These are phyloP conservation scores for Pseudovirgaria hyperparasitica DNA, from an alignment of 2,329 filamentous ascomycete genomes.

Conservation along the genomic window DNA sequence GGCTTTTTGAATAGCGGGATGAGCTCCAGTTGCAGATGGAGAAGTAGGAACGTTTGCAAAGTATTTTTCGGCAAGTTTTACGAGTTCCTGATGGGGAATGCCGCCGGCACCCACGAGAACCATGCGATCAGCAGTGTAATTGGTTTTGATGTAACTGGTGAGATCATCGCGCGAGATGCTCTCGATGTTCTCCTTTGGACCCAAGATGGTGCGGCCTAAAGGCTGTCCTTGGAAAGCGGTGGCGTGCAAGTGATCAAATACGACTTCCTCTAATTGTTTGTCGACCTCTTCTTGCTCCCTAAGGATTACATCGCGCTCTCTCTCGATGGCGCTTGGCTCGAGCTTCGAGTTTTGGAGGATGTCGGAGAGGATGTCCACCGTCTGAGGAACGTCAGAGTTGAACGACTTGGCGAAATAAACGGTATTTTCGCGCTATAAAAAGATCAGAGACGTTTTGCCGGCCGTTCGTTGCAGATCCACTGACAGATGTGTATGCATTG, in stretches of 20 bases:
- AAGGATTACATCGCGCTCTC: conserved; percentile 96
- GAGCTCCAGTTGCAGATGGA: conserved; percentile 56
- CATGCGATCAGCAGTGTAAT: conserved; percentile 99
- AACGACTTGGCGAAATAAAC: conserved; percentile 99
- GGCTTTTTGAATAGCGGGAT: conserved; percentile 64
- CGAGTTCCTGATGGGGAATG: conserved; percentile 84
- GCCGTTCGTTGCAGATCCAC: conserved; percentile 17
- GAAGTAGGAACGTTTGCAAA: conserved; percentile 69
- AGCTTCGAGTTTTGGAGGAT: conserved; percentile 99
- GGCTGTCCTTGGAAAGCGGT: conserved; percentile 96
- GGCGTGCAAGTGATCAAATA: conserved; percentile 97
- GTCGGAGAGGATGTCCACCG: conserved; percentile 96
- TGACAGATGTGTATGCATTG: conserved; percentile 98
- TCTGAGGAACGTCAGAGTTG: conserved; percentile 92
- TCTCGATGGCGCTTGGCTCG: conserved; percentile 82
- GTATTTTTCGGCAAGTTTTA: conserved; percentile 93
- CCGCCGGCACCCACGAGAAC: conserved; percentile 93
- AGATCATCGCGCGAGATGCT: conserved; percentile 89
- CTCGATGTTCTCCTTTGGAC: conserved; percentile 95
- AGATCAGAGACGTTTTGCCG: conserved; percentile 3
- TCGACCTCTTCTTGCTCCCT: conserved; percentile 99
- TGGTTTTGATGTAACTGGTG: conserved; percentile 94
- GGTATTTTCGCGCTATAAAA: conserved; percentile 76
- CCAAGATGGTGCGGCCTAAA: conserved; percentile 92
- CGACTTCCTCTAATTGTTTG: conserved; percentile 98